phyloP scores from a whole-genome alignment of 2,329 filamentous ascomycete species.

The Fusarium incarnatum region DNA sequence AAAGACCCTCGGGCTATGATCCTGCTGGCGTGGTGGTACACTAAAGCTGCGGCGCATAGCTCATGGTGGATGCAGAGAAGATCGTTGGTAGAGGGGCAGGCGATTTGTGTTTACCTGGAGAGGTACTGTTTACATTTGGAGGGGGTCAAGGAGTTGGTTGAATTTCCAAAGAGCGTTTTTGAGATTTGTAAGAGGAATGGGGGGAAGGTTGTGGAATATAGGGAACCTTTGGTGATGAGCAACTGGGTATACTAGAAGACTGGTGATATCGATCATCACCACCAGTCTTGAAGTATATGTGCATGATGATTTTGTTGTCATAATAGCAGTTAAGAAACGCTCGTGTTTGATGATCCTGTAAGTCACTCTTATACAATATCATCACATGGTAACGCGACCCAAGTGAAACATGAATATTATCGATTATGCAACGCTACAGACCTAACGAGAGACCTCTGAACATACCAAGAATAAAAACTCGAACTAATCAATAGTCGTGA shows the following conservation, averaged over 20 bases:
- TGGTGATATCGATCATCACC: not conserved
- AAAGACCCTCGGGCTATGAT: conserved; percentile 67
- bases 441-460: conserved; percentile 28
- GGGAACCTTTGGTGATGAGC: not conserved
- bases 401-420: not conserved
- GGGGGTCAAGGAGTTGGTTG: conserved; percentile 30
- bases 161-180: conserved; percentile 35
- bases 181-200: conserved; percentile 2
- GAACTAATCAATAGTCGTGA: conserved; percentile 5
- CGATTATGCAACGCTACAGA: conserved; percentile 7
- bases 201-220: not conserved
- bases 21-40: conserved; percentile 68
- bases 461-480: not conserved
- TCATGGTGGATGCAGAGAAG: conserved; percentile 63
- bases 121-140: conserved; percentile 22
- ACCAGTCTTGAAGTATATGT: not conserved
- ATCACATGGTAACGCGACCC: not conserved
- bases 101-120: conserved; percentile 58
- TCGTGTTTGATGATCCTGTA: not conserved
- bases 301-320: not conserved
- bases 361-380: not conserved
- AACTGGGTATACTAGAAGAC: not conserved
- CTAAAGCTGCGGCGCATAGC: conserved; percentile 56
- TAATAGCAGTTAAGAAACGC: not conserved
- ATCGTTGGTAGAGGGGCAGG: conserved; percentile 60